Base-by-base conservation (phyloP, 768 basidiomycete genomes). In the Infundibulicybe gibba region DNA sequence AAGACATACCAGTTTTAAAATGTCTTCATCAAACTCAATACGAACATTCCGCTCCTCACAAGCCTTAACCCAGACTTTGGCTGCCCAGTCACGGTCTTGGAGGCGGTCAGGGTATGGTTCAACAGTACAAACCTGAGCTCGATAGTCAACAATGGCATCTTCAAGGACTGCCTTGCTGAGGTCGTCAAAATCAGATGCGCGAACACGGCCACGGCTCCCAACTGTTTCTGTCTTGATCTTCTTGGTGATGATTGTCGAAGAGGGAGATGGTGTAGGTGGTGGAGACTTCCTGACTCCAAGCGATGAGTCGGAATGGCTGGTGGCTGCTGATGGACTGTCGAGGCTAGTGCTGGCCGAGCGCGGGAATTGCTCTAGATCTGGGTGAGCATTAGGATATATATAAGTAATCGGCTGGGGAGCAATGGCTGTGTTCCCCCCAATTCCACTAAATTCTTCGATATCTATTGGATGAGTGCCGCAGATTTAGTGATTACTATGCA, bases 271-370 rank as follows among this genome's bases (percentile, higher is more conserved):
- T 5, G 35, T 47, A 17, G 45, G 13, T 10, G 45, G 45, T 11
- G 38, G 45, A 3, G 33, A 34, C 38, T 47, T 47, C 12, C 45
- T 30, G 40, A 47, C 25, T 10, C 35, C 45, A n/a, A 47, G 45
- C 14, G 31, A 45, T 21, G 33, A 20, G 16, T 16, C 32, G n/a
- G n/a, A 10, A 4, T 25, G 25, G 35, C 35, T 10, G 10, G 4
- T 38, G 35, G 10, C n/a, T 4, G 35, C 33, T 38, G 17, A 14
- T 38, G 17, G 3, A 10, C 10, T 38, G n/a, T 38, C 10, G 35
- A 38, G 10, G 11, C 10, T 10, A 34, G 33, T 10, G 33, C 13
- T 16, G 37, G 17, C 25, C 25, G 45, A 37, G 2, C 20, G 35
- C 32, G 45, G 45, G 30, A 47, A 40, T 30, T 14, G 25, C 44